Evolutionary conservation across 805 yeast genomes (phyloP), one percentile per base, ranked within the genome.

Genomic region (Saccharomyces cerevisiae): DNA sequence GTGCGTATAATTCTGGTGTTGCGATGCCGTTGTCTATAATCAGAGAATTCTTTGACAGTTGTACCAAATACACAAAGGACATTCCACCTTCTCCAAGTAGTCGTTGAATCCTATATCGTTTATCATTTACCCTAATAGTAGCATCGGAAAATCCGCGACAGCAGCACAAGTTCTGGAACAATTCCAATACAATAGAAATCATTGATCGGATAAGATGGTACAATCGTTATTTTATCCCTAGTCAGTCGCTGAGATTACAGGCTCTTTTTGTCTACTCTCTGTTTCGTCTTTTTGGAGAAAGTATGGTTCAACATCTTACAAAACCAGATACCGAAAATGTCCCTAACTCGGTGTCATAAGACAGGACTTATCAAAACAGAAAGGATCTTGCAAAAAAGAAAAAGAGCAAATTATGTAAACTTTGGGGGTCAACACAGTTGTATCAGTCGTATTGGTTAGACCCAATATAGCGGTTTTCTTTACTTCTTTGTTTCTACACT

Each of bases 61-160:
- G 76, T 3, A 90, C 96, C 24, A 89, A 73, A 64, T 91, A 91
- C 8, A 89, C 96, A 61, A 86, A 89, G 0, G 96, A 84, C 65
- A 86, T 87, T 13, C 94, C 95, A 2, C 96, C 96, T 72, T 90
- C 97, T 9, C 96, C 96, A 6, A 91, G 73, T n/a, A 91, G 76
- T 55, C 81, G 78, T 52, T 82, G 71, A 17, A 91, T 84, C 61
- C 74, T 76, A 72, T 85, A 87, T 49, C 74, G 73, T 41, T 80
- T 76, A 53, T 81, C 80, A 67, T 87, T 86, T 58, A 91, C 79
- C 17, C 59, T 57, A 3, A 67, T 54, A 22, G 74, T 64, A 10
- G 90, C 71, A 8, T 76, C 76, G 0, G 94, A 91, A 14, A 79
- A 63, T 51, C 61, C 54, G 28, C 56, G 54, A n/a, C 68, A 58